Base-by-base conservation (phyloP, 2,329 filamentous ascomycete species). In the Aotearoamyces nothofagi region DNA sequence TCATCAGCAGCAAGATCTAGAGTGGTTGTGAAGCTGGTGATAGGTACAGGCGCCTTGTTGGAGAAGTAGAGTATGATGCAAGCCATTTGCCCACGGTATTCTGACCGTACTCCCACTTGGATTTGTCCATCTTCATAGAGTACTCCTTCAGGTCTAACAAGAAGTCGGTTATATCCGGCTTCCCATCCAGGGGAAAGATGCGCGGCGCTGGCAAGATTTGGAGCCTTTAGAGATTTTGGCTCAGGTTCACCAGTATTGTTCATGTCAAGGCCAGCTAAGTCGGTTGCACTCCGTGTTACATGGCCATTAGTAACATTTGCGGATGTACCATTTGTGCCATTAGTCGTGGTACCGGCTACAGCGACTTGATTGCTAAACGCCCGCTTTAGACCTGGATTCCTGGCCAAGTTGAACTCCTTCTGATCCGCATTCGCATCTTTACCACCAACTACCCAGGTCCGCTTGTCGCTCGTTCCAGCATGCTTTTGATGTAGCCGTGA, bases 161-260 rank as follows among this genome's bases (percentile, higher is more conserved):
- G 65, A 10, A 98, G 61, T 30, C 75, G 72, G 47, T 87, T 81
- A 56, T 80, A 96, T 5, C 92, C 90, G 39, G 73, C 63, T 46
- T 96, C 81, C 90, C 90, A 98, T 28, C 87, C 84, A 3, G 90
- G 90, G 17, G 84, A 92, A 34, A 98, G 58, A 58, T 96, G 86
- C 9, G 82, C 82, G 9, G 86, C 83, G 44, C 82, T 92, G 19
- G 90, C 90, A 33, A 96, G 66, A 46, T 98, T 98, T 1, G 81
- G 81, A 5, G 69, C 58, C 44, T 77, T 79, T 29, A 65, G 46
- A 23, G 61, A 55, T 51, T 71, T 78, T 34, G 58, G 57, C 38
- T 66, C 66, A 33, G 63, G 57, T 27, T 65, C 59, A 8, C 63
- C 60, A 19, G 74, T 58, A 23, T 68, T 60, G 42, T 60, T 71